A percentile compares a stretch with the other conserved stretches of the same genome.
These are phyloP conservation scores for Aspergillus amoenus DNA, from an alignment of 2,329 filamentous ascomycete genomes.

Conservation along the genomic window DNA sequence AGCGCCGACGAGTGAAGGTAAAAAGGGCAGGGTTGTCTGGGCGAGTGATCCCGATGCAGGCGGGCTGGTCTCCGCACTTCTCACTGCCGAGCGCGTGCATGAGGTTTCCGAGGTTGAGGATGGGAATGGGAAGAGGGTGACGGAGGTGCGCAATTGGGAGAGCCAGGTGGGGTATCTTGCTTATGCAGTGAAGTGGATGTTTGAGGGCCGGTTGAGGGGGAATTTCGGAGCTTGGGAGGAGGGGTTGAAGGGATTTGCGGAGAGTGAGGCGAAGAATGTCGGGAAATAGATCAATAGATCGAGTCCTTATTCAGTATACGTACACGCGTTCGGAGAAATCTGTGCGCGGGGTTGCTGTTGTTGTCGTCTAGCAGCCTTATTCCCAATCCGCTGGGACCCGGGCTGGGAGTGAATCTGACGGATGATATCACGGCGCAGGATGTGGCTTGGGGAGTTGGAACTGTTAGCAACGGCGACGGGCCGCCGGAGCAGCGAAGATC, in stretches of 20 bases:
- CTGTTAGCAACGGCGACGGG: too few relatives aligned
- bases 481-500: too few relatives aligned
- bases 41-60: constrained; percentile 25
- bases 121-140: constrained; percentile 20
- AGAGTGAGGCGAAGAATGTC: background rate
- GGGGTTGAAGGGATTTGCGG: constrained; percentile 41
- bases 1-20: constrained; percentile 19
- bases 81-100: constrained; percentile 48
- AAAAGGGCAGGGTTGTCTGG: constrained; percentile 30
- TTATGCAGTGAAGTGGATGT: constrained; percentile 45
- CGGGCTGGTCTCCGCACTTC: constrained; percentile 34
- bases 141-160: constrained; percentile 47
- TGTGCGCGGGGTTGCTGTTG: background rate
- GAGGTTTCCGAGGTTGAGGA: constrained; percentile 42
- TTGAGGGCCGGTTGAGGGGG: constrained; percentile 34
- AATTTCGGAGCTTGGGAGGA: constrained; percentile 43
- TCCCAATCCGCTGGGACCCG: background rate
- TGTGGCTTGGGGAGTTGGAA: background rate
- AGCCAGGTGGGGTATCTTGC: constrained; percentile 43
- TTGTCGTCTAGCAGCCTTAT: background rate
- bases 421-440: constrained; percentile 5
- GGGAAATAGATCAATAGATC: background rate
- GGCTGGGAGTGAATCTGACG: background rate
- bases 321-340: too few relatives aligned
- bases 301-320: too few relatives aligned